Percentiles rank a stretch among this genome's conserved stretches.
Evolutionary conservation across 2,329 filamentous ascomycete genomes (phyloP).

Genomic region (Berkeleyomyces basicola): DNA sequence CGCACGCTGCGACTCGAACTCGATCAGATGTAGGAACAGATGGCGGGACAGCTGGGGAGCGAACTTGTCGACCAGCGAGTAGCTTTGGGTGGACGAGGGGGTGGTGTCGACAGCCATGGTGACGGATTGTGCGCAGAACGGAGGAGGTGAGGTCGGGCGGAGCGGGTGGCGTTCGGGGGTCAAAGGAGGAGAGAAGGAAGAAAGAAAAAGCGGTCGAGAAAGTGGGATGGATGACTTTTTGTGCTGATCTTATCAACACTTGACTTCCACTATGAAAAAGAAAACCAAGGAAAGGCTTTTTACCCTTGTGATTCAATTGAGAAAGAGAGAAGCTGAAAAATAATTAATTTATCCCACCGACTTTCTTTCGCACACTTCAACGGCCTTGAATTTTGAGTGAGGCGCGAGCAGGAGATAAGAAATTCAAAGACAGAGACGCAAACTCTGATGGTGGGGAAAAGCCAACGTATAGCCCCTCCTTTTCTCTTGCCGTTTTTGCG

Average conservation of each 20-base stretch:
- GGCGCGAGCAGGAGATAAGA: no score
- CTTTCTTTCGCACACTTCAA: not conserved
- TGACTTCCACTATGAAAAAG: not conserved
- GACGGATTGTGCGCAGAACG: not conserved
- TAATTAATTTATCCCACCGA: not conserved
- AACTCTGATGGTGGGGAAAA: slow-evolving; percentile 1
- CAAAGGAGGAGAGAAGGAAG: not conserved
- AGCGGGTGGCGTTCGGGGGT: not conserved
- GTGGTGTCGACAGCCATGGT: slow-evolving; percentile 13
- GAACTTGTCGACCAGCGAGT: slow-evolving; percentile 37
- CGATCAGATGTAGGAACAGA: slow-evolving; percentile 87
- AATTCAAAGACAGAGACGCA: not conserved
- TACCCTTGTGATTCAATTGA: slow-evolving; percentile 1
- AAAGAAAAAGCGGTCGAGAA: not conserved
- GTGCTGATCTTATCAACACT: not conserved
- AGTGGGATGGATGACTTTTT: not conserved
- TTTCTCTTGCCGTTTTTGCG: not conserved
- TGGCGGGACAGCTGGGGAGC: slow-evolving; percentile 89
- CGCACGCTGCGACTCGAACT: slow-evolving; percentile 73
- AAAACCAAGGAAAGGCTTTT: not conserved
- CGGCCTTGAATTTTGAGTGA: not conserved
- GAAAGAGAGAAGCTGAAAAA: slow-evolving; percentile 1
- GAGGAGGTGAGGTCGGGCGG: not conserved
- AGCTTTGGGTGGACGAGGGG: slow-evolving; percentile 9
- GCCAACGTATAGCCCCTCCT: not conserved